Percentiles rank a stretch among this genome's conserved stretches.
phyloP scores from a whole-genome alignment of 169 alveolate species.

The Eimeria zaria region DNA sequence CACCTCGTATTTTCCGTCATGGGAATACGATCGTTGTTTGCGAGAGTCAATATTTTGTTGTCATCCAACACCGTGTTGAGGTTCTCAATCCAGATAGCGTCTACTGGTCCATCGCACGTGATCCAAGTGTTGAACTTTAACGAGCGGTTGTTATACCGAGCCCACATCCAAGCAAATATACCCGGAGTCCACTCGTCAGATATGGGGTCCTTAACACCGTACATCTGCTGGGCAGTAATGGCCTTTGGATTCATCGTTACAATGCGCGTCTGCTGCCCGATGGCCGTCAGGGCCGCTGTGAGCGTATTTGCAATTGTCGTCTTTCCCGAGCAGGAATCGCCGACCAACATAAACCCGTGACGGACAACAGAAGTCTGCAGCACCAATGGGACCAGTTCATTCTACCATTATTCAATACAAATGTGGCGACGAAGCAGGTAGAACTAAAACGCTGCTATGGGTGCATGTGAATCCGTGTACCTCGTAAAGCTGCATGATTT shows the following conservation, averaged over 20 bases:
- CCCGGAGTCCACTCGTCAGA: conserved; percentile 99
- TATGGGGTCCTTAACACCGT: conserved; percentile 94
- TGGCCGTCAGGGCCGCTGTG: conserved; percentile 94
- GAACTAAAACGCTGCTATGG: neutral
- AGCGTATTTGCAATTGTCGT: conserved; percentile 96
- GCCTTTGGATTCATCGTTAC: conserved; percentile 98
- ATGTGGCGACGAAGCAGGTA: neutral
- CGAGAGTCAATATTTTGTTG: conserved; percentile 96
- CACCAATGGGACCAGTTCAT: conserved; percentile 1
- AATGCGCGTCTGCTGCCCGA: conserved; percentile 92
- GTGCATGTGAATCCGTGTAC: conserved; percentile 26
- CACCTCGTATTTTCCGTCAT: conserved; percentile 95
- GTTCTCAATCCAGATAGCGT: conserved; percentile 98
- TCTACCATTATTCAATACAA: neutral
- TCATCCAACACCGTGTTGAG: conserved; percentile 98
- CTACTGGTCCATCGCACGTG: conserved; percentile 98
- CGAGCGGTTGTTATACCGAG: conserved; percentile 95
- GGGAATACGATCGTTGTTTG: conserved; percentile 97
- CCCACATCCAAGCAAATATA: conserved; percentile 97
- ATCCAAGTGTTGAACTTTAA: conserved; percentile 97
- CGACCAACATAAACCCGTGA: conserved; percentile 99
- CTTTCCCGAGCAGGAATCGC: conserved; percentile 98
- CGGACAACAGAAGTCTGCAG: conserved; percentile 98
- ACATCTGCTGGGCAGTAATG: conserved; percentile 96
- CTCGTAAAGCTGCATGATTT: conserved; percentile 94